These are phyloP conservation scores for Adansonia rubrostipa DNA, from an alignment of 441 rosid genomes.

Conservation along the genomic window DNA sequence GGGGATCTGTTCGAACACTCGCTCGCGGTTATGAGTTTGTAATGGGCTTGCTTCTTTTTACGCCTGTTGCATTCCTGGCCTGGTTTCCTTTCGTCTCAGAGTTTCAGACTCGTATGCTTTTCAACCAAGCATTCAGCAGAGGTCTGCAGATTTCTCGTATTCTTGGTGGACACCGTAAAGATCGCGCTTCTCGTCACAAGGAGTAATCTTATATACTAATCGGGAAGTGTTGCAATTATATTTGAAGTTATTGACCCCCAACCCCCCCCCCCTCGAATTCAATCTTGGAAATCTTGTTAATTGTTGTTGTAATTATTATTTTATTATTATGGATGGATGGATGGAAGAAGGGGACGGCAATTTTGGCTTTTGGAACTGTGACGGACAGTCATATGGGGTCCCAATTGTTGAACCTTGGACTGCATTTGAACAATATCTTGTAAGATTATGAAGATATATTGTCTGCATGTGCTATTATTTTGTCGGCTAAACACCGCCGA, in stretches of 20 bases:
- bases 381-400: background rate
- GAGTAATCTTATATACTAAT: slow-evolving; percentile 43
- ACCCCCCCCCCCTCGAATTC: background rate
- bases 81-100: slow-evolving; percentile 99
- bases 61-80: slow-evolving; percentile 96
- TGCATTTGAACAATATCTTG: slow-evolving; percentile 2
- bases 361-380: slow-evolving; percentile 26
- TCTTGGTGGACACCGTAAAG: slow-evolving; percentile 92
- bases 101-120: slow-evolving; percentile 98
- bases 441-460: background rate
- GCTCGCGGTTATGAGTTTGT: slow-evolving; percentile 96
- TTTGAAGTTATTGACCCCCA: background rate
- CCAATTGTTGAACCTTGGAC: background rate
- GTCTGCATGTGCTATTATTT: background rate
- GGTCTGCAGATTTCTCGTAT: slow-evolving; percentile 98
- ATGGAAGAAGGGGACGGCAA: slow-evolving; percentile 18
- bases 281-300: slow-evolving; percentile 18
- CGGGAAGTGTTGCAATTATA: background rate
- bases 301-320: slow-evolving; percentile 27
- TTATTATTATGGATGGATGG: background rate
- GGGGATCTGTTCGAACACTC: slow-evolving; percentile 88
- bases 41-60: slow-evolving; percentile 92
- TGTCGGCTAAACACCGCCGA: no score
- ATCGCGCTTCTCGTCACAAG: slow-evolving; percentile 76
- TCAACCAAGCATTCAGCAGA: slow-evolving; percentile 99